phyloP scores from a whole-genome alignment of 129 eudicot species.

The Rutidosis leptorrhynchoides region DNA sequence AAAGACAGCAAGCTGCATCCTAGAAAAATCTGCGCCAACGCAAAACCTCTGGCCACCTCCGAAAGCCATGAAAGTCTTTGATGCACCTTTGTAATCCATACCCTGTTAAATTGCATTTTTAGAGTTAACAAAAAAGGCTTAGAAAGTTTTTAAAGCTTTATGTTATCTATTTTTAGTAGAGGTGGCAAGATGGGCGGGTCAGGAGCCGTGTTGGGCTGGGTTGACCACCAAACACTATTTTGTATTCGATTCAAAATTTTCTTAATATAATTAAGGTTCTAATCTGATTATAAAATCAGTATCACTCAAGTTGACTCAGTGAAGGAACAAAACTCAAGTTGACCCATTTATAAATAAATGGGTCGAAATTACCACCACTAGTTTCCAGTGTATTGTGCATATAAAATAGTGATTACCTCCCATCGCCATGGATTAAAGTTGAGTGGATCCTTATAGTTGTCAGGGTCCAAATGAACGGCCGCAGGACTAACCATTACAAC shows the following conservation, averaged over 20 bases:
- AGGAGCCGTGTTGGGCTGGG: background rate
- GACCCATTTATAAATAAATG: background rate
- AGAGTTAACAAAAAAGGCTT: background rate
- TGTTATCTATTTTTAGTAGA: too few species aligned
- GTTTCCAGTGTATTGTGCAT: background rate
- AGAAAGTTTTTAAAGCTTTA: too few species aligned
- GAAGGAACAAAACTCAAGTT: background rate
- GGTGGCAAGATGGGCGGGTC: too few species aligned
- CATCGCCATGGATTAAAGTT: constrained; percentile 81
- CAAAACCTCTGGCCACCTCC: constrained; percentile 95
- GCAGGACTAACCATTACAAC: constrained; percentile 87
- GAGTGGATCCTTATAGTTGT: constrained; percentile 60
- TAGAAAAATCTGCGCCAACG: constrained; percentile 79
- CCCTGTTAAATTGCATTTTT: constrained; percentile 40
- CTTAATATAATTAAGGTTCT: background rate
- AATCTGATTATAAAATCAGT: background rate
- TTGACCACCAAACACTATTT: background rate
- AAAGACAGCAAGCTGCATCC: constrained; percentile 70
- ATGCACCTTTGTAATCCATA: constrained; percentile 49
- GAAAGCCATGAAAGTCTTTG: constrained; percentile 82
- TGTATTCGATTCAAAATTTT: background rate
- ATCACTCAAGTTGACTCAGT: too few species aligned
- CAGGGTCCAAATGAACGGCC: constrained; percentile 71
- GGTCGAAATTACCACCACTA: background rate
- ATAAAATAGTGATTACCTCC: constrained; percentile 45